Percentiles rank a stretch among this genome's conserved stretches.
Conservation (phyloP, 169 alveolate species). For the Plasmodium gaboni region DNA sequence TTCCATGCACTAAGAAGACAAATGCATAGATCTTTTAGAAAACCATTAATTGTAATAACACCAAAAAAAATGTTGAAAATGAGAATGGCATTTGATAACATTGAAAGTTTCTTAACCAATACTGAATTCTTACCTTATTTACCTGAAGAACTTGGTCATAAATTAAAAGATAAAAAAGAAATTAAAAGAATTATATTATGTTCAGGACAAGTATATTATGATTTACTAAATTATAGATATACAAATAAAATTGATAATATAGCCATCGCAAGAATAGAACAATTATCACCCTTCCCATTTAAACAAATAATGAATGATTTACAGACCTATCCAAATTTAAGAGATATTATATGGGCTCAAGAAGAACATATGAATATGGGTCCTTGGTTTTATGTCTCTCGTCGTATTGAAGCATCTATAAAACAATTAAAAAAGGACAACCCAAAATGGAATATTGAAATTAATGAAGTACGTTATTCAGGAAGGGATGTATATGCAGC, state of each 20-base stretch:
- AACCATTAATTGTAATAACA: conserved; percentile 82
- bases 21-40: conserved; percentile 91
- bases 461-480: conserved; percentile 72
- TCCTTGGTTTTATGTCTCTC: conserved; percentile 85
- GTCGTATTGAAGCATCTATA: conserved; percentile 80
- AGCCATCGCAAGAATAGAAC: conserved; percentile 91
- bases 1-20: conserved; percentile 95
- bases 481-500: conserved; percentile 82
- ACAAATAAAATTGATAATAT: conserved; percentile 78
- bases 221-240: conserved; percentile 83
- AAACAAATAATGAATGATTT: conserved; percentile 81
- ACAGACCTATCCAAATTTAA: conserved; percentile 79
- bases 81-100: conserved; percentile 81
- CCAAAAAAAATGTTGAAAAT: conserved; percentile 83
- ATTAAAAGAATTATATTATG: conserved; percentile 88
- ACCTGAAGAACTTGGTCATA: conserved; percentile 81
- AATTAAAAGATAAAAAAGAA: conserved; percentile 56
- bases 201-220: conserved; percentile 94
- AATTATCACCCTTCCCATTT: conserved; percentile 94
- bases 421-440: conserved; percentile 72
- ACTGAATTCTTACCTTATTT: conserved; percentile 81
- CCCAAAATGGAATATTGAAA: conserved; percentile 49
- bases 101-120: conserved; percentile 80
- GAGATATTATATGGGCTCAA: conserved; percentile 91
- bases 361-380: conserved; percentile 96